Base-by-base conservation (phyloP, 805 yeast species). In the Wickerhamiella allomyrinae region DNA sequence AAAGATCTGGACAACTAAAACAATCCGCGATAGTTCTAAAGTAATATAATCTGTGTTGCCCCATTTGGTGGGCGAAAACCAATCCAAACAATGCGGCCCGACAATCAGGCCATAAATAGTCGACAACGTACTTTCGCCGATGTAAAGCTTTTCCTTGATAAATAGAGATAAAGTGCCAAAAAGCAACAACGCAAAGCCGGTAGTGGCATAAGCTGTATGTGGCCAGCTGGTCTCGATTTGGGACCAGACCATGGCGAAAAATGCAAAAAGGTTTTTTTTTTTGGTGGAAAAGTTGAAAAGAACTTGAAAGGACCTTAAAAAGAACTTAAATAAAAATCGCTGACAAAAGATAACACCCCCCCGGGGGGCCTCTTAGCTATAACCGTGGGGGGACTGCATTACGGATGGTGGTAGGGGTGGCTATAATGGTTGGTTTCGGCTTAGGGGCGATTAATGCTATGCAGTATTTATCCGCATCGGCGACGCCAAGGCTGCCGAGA, bases 51-150 rank as follows among this genome's bases (percentile, higher is more conserved):
- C 95, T 1, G 82, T 61, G 55, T 85, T 79, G 1, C 94, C 94
- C 96, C 96, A 86, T 5, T 71, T 63, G 7, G 73, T 59, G 2
- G 96, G 96, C 44, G 77, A 60, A 55, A 86, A 82, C 94, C 95
- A 83, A 44, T 76, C 63, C 25, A 85, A 62, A 54, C 84, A 79
- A 53, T 81, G 84, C 0, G 96, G 95, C 0, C 96, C 96, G 7
- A 86, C 76, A 17, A 86, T 82, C 9, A 85, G 65, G 1, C 96
- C 96, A 34, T 81, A 80, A 5, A 84, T 67, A 3, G 89, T 76
- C 0, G 95, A 94, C 2, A 84, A 83, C 0, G 91, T 78, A 5
- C 95, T 94, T 60, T 86, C 96, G 49, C 95, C 95, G 17, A 86
- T 78, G 57, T 80, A 86, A 10, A 85, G 69, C 51, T 74, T 72